Conservation (phyloP, 2,329 filamentous ascomycete genomes). For the Fusarium phyllophilum region DNA sequence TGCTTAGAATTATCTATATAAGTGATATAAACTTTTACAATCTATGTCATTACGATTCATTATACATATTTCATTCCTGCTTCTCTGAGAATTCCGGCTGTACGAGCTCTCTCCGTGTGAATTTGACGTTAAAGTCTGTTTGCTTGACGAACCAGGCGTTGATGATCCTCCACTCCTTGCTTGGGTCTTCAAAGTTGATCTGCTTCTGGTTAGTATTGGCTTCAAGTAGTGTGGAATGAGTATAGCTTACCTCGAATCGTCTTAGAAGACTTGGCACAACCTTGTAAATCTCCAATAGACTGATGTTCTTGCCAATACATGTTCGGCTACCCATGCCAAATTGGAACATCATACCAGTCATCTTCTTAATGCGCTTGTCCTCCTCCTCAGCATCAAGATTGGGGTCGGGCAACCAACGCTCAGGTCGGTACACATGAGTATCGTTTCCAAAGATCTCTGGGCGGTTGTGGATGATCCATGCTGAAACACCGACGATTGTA, state of each 20-base stretch:
- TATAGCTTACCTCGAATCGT: slow-evolving; percentile 35
- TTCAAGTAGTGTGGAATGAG: accelerated
- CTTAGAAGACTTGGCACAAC: slow-evolving; percentile 58
- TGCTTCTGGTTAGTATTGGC: slow-evolving; percentile 40
- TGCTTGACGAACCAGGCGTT: slow-evolving; percentile 74
- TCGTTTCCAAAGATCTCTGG: slow-evolving; percentile 75
- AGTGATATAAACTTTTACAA: background rate
- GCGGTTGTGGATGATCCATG: slow-evolving; percentile 78
- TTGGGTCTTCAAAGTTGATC: slow-evolving; percentile 65
- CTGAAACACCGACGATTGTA: slow-evolving; percentile 78
- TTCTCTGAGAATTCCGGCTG: slow-evolving; percentile 43
- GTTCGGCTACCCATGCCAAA: slow-evolving; percentile 78
- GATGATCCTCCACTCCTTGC: slow-evolving; percentile 66
- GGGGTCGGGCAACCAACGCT: slow-evolving; percentile 69
- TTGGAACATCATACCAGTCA: slow-evolving; percentile 55
- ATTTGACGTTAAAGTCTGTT: slow-evolving; percentile 61
- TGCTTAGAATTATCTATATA: slow-evolving; percentile 1
- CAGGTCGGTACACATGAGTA: slow-evolving; percentile 72
- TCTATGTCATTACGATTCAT: background rate
- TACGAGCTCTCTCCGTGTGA: slow-evolving; percentile 57
- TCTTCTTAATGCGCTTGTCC: slow-evolving; percentile 53
- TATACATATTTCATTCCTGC: background rate
- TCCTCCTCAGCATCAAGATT: slow-evolving; percentile 50
- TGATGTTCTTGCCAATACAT: slow-evolving; percentile 76
- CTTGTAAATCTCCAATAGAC: slow-evolving; percentile 71